These are phyloP conservation scores for Colletotrichum gloeosporioides DNA, from an alignment of 2,329 filamentous ascomycete genomes.

Conservation along the genomic window DNA sequence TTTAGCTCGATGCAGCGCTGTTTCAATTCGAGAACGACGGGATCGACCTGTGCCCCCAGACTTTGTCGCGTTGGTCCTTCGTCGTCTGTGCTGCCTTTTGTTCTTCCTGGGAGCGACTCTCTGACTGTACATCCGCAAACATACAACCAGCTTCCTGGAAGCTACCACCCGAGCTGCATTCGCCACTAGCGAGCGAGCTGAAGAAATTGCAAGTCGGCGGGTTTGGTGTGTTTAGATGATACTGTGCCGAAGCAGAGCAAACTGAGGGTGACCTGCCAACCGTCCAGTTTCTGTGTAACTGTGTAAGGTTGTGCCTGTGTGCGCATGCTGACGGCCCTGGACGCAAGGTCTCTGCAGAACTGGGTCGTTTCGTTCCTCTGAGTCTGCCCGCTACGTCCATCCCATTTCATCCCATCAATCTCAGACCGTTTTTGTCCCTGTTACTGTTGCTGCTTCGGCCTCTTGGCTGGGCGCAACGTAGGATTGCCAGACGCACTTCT, in stretches of 20 bases:
- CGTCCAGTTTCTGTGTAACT: not conserved
- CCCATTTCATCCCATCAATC: constrained; percentile 10
- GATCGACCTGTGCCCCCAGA: constrained; percentile 6
- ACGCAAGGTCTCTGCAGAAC: not conserved
- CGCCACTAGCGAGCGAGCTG: not conserved
- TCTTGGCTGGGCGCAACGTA: constrained; percentile 11
- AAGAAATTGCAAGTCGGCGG: not conserved
- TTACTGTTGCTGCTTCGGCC: constrained; percentile 9
- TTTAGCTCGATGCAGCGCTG: constrained; percentile 7
- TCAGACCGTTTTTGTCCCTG: not conserved
- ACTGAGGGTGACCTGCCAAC: constrained; percentile 11
- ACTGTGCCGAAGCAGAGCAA: constrained; percentile 2
- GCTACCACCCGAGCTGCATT: not conserved
- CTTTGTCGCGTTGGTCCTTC: not conserved
- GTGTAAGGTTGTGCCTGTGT: constrained; percentile 19
- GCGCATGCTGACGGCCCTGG: not conserved
- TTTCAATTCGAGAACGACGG: constrained; percentile 14
- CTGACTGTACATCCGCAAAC: constrained; percentile 4
- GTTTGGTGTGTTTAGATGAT: not conserved
- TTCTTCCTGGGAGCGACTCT: not conserved
- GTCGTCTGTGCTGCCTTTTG: not conserved
- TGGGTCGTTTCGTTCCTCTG: not conserved
- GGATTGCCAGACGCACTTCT: not conserved
- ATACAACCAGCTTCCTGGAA: not conserved
- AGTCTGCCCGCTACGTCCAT: not conserved